Conservation (phyloP, 2,329 filamentous ascomycete genomes). For the Fusarium irregulare region DNA sequence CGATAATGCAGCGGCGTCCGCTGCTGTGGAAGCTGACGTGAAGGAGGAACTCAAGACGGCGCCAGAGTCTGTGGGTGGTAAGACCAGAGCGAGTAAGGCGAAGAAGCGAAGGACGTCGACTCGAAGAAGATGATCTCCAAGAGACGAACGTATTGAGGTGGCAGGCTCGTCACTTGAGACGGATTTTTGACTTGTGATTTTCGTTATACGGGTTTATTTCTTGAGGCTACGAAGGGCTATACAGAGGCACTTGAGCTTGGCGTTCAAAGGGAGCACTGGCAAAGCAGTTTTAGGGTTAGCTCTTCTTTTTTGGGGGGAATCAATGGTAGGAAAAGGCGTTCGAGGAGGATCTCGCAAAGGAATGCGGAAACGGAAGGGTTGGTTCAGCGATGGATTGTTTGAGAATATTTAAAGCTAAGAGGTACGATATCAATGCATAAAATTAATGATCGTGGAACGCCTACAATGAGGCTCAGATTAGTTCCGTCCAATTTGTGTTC, state of each 20-base stretch:
- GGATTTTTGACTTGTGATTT: slow-evolving; percentile 15
- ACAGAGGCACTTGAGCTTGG: slow-evolving; percentile 43
- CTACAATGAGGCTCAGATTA: background rate
- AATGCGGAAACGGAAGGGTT: slow-evolving; percentile 11
- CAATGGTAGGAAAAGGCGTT: slow-evolving; percentile 41
- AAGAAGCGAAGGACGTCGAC: slow-evolving; percentile 52
- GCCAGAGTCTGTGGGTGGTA: slow-evolving; percentile 34
- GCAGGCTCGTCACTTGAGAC: slow-evolving; percentile 26
- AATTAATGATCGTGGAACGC: slow-evolving; percentile 21
- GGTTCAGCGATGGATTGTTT: slow-evolving; percentile 26
- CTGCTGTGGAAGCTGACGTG: slow-evolving; percentile 43
- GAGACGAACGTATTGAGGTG: background rate
- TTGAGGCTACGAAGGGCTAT: slow-evolving; percentile 36
- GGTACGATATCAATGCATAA: slow-evolving; percentile 43
- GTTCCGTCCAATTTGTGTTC: background rate
- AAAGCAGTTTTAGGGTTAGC: slow-evolving; percentile 26
- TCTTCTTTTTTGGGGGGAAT: slow-evolving; percentile 19
- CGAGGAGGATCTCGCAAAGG: slow-evolving; percentile 9
- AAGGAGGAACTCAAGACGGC: slow-evolving; percentile 40
- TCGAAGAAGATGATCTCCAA: slow-evolving; percentile 48
- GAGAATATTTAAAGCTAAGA: slow-evolving; percentile 14
- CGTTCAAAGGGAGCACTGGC: slow-evolving; percentile 40
- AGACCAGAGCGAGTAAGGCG: slow-evolving; percentile 47
- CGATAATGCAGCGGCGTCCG: slow-evolving; percentile 54
- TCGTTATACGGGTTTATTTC: slow-evolving; percentile 19